Percentiles rank a stretch among this genome's conserved stretches.
Conservation (phyloP, 495 filamentous ascomycete genomes). For the Daldinia caldariorum region DNA sequence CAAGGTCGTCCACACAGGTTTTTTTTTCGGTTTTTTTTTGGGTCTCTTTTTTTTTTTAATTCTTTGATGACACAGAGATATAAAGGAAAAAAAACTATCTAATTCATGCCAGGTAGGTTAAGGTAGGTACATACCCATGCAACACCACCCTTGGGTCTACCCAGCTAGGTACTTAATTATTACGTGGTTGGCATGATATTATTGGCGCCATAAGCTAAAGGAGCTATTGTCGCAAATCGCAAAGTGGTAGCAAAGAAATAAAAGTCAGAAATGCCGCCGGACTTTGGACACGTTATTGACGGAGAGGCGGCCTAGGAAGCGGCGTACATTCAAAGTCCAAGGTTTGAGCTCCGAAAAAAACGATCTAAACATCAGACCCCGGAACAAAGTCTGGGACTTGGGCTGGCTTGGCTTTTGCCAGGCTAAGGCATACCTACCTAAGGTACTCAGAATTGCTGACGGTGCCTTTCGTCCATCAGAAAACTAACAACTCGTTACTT, state of each 20-base stretch:
- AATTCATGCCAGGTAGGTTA: background rate
- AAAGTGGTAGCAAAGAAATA: background rate
- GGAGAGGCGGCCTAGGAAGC: slow-evolving; percentile 14
- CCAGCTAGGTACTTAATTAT: background rate
- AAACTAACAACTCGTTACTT: slow-evolving; percentile 2
- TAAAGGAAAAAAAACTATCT: background rate
- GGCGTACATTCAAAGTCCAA: background rate
- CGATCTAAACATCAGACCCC: slow-evolving; percentile 27
- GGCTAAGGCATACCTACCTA: too few relatives aligned
- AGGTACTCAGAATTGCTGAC: slow-evolving; percentile 16
- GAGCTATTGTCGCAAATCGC: background rate
- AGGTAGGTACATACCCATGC: background rate
- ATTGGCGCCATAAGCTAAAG: slow-evolving; percentile 1
- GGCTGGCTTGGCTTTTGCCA: slow-evolving; percentile 26
- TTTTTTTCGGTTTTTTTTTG: too few relatives aligned
- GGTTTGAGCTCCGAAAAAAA: slow-evolving; percentile 24
- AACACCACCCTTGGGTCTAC: background rate
- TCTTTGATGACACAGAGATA: too few relatives aligned
- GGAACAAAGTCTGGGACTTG: slow-evolving; percentile 13
- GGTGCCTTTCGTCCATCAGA: slow-evolving; percentile 13
- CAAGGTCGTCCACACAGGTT: slow-evolving; percentile 34
- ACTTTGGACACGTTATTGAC: slow-evolving; percentile 21
- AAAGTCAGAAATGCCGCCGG: slow-evolving; percentile 11
- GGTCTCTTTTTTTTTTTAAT: too few relatives aligned
- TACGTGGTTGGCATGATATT: slow-evolving; percentile 2